Evolutionary conservation across 192 early-diverging fungal species (phyloP).

Genomic region (Backusella tarrabulga): DNA sequence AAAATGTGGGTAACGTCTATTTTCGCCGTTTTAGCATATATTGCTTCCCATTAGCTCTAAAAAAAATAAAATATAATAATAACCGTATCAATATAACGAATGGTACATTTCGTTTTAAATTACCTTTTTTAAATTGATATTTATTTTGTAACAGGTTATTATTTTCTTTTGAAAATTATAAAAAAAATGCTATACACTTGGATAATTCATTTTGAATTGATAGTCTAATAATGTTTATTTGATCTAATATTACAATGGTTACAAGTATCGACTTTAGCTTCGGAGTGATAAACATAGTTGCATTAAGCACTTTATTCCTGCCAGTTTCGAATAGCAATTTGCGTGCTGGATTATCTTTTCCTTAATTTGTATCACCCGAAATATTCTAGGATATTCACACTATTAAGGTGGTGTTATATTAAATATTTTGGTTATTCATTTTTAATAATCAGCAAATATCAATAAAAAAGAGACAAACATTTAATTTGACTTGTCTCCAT

Average conservation of each 20-base stretch:
- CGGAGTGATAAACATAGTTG: not conserved
- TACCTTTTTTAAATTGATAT: not conserved
- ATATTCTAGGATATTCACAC: not conserved
- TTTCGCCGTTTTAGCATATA: not conserved
- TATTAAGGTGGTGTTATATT: not conserved
- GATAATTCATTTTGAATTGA: not conserved
- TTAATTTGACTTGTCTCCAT: not conserved
- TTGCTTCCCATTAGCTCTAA: conserved; percentile 1
- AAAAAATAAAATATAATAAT: not conserved
- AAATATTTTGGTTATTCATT: not conserved
- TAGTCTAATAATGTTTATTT: not conserved
- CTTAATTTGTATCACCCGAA: not conserved
- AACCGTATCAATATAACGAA: not conserved
- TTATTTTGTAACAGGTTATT: not conserved
- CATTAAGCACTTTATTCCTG: not conserved
- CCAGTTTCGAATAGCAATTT: not conserved
- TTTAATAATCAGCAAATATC: too few species aligned
- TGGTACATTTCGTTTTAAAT: not conserved
- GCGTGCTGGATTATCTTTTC: not conserved
- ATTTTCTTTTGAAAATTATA: not conserved
- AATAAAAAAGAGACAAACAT: too few species aligned
- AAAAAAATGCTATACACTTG: not conserved
- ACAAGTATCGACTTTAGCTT: not conserved
- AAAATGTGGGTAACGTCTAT: not conserved
- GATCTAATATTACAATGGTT: conserved; percentile 7